A percentile compares a stretch with the other conserved stretches of the same genome.
phyloP scores from a whole-genome alignment of 2,329 filamentous ascomycete species.

The Ceratocystis eucalypticola region DNA sequence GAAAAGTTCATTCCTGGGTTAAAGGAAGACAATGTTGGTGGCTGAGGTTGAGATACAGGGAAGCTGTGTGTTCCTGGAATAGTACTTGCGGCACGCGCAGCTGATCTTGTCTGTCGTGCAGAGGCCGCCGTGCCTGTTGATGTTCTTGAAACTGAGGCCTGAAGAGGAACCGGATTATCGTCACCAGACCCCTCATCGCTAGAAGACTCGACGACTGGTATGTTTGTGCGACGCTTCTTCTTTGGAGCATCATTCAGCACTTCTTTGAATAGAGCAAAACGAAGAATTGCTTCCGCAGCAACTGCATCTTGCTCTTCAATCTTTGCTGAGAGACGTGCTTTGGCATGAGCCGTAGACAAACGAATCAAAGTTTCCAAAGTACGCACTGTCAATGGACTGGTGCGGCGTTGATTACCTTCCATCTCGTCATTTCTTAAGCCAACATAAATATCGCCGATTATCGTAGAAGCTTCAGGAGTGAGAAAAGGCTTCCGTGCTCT shows the following conservation, averaged over 20 bases:
- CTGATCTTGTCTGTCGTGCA: constrained; percentile 21
- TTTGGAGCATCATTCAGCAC: constrained; percentile 65
- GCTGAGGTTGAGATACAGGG: constrained; percentile 20
- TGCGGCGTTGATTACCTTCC: constrained; percentile 83
- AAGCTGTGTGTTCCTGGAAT: constrained; percentile 20
- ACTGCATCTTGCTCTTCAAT: constrained; percentile 83
- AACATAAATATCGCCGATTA: constrained; percentile 83
- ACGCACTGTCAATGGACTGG: constrained; percentile 89
- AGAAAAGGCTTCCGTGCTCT: constrained; percentile 83
- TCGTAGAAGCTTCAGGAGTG: constrained; percentile 80
- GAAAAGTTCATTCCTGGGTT: not conserved
- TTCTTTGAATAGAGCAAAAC: constrained; percentile 96
- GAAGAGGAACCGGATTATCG: not conserved
- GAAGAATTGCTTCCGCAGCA: constrained; percentile 75
- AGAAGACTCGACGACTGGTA: constrained; percentile 43
- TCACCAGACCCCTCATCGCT: constrained; percentile 42
- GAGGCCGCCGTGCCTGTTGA: constrained; percentile 26
- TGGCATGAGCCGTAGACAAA: constrained; percentile 90
- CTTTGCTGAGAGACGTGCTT: constrained; percentile 71
- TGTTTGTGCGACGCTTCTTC: constrained; percentile 64
- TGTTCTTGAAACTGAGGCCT: constrained; percentile 26
- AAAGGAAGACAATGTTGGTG: not conserved
- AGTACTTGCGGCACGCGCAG: constrained; percentile 25
- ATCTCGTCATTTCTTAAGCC: constrained; percentile 91
- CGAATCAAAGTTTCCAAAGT: constrained; percentile 97